Base-by-base conservation (phyloP, 352 stramenopile species). In the Phytophthora citrophthora region DNA sequence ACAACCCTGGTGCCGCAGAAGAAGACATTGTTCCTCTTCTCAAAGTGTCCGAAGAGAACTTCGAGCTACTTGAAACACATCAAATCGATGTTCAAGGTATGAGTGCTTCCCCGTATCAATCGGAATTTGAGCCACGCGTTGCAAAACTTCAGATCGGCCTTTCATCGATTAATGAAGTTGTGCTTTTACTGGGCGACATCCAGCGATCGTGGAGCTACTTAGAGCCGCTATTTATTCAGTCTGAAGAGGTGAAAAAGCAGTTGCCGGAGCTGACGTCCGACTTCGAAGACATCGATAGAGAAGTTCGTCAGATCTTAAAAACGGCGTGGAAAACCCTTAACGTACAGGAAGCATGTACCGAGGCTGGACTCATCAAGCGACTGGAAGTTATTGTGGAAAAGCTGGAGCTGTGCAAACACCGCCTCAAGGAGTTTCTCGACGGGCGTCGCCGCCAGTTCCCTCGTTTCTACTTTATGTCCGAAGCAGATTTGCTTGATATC, bases 71-170 rank as follows among this genome's bases (percentile, higher is more conserved):
- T 9, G 96, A 99, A 72, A 98, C 92, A 15, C 95, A 99, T 68
- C 97, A 99, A 74, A 94, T 99, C 27, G 83, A 96, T 54, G 92
- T 99, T 16, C 96, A 99, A 76, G 91, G 93, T 32, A 99, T 99
- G 96, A 94, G 94, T 55, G 90, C 93, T 4, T 98, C 90, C 15
- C 94, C 95, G 2, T 99, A 98, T 59, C 84, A 98, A 23, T 95
- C 87, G 1, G 93, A 98, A 54, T 99, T 99, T 74, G 88, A 98
- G 62, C 76, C 83, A 27, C 87, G 97, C 39, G 93, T 99, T 7
- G 79, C 87, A 26, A 82, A 72, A 57, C 92, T 97, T 48, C 94
- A 98, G 51, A 76, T 88, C 18, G 86, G 85, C 11, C 73, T 98
- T 6, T 90, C 88, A 2, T 90, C 81, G 6, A 84, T 97, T 27